Percentiles rank a stretch among this genome's conserved stretches.
Evolutionary conservation across 768 basidiomycete species (phyloP).

Genomic region (Russula emetica): DNA sequence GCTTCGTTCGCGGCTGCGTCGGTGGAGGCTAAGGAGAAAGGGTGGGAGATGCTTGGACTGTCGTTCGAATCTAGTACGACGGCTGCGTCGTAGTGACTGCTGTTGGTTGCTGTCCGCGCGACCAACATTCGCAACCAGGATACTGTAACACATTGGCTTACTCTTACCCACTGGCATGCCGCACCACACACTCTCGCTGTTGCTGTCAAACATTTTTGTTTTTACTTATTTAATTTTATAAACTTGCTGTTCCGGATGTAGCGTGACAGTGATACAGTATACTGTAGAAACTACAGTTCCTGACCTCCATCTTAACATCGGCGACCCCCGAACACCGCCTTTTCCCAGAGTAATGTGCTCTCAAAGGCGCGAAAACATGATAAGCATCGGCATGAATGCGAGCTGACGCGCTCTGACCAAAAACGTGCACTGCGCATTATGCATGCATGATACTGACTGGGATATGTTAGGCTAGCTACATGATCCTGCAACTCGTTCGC

Average conservation of each 20-base stretch:
- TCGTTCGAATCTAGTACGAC: constrained; percentile 2
- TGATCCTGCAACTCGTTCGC: too few species aligned
- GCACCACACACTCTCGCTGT: neutral
- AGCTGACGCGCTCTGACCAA: too few species aligned
- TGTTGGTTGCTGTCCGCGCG: neutral
- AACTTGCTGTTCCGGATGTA: neutral
- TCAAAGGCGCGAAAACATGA: too few species aligned
- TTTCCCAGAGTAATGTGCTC: too few species aligned
- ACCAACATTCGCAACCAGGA: neutral
- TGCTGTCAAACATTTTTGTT: neutral
- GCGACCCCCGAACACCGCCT: too few species aligned
- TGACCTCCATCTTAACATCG: too few species aligned
- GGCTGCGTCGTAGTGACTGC: neutral
- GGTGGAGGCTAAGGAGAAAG: constrained; percentile 26
- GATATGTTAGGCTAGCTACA: too few species aligned
- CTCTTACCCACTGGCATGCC: neutral
- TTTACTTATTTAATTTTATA: neutral
- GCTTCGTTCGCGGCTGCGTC: neutral
- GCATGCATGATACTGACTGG: too few species aligned
- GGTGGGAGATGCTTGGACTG: constrained; percentile 35
- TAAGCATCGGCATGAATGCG: too few species aligned
- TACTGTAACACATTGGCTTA: neutral
- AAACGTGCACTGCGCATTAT: too few species aligned
- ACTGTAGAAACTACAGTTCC: too few species aligned
- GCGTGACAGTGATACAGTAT: too few species aligned